These are phyloP conservation scores for Puccinia coronata DNA, from an alignment of 1,284 basidiomycete species.

Conservation along the genomic window DNA sequence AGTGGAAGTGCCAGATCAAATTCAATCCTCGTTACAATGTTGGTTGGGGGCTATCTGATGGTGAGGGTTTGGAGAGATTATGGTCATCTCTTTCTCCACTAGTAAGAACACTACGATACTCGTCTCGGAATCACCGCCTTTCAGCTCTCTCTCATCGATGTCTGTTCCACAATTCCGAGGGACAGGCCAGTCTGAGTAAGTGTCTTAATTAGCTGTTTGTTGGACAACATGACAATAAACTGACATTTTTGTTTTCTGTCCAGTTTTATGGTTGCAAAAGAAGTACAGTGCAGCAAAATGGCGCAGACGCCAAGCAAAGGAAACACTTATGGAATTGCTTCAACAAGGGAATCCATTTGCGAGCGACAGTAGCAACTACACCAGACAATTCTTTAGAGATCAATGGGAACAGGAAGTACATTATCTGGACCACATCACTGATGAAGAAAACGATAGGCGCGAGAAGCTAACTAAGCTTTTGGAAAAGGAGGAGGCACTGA, in stretches of 20 bases:
- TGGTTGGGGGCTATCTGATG: slow-evolving; percentile 21
- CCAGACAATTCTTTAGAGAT: neutral
- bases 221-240: neutral
- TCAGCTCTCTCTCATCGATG: neutral
- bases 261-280: neutral
- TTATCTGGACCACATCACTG: neutral
- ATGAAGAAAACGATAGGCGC: neutral
- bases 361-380: neutral
- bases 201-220: neutral
- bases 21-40: slow-evolving; percentile 18
- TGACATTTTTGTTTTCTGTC: too few relatives aligned
- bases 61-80: slow-evolving; percentile 28
- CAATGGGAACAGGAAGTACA: neutral
- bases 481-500: neutral
- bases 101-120: slow-evolving; percentile 6
- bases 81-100: slow-evolving; percentile 35
- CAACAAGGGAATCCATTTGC: neutral
- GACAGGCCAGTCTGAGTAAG: neutral
- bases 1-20: slow-evolving; percentile 37
- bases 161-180: neutral
- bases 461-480: neutral
- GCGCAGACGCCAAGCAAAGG: neutral
- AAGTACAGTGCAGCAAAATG: neutral
- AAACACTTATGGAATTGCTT: neutral
- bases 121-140: neutral